phyloP scores from a whole-genome alignment of 345 rosid genomes.

The Boechera stricta region DNA sequence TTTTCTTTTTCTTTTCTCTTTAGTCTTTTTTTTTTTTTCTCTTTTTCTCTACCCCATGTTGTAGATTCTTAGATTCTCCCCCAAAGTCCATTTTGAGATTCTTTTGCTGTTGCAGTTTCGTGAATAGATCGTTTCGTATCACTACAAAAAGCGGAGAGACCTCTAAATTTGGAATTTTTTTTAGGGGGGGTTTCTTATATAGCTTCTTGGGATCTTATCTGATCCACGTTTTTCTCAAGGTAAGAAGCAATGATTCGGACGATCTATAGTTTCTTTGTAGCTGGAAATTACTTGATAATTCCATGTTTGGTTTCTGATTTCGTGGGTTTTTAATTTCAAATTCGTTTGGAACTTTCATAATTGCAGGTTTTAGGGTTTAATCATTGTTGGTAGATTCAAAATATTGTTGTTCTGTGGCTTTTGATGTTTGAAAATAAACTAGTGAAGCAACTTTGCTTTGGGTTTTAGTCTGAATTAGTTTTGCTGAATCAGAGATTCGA shows the following conservation, averaged over 20 bases:
- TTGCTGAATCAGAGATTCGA: conserved; percentile 20
- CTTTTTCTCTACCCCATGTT: conserved; percentile 17
- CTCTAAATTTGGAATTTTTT: conserved; percentile 28
- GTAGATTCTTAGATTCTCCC: conserved; percentile 45
- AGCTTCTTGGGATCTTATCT: conserved; percentile 62
- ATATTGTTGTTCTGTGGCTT: neutral
- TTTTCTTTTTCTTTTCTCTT: conserved; percentile 18
- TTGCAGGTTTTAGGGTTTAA: conserved; percentile 29
- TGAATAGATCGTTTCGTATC: conserved; percentile 36
- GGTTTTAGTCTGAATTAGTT: neutral
- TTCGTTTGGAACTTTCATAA: conserved; percentile 1
- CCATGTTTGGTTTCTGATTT: conserved; percentile 18
- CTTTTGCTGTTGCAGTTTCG: conserved; percentile 29
- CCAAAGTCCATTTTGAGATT: conserved; percentile 40
- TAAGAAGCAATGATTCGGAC: conserved; percentile 47
- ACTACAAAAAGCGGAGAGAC: conserved; percentile 25
- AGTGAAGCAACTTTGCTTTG: neutral
- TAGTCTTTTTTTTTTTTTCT: neutral
- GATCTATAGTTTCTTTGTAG: conserved; percentile 1
- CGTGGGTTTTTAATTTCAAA: neutral
- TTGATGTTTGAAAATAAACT: neutral
- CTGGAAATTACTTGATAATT: conserved; percentile 5
- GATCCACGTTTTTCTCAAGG: conserved; percentile 53
- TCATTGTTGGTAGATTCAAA: conserved; percentile 8
- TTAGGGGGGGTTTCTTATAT: conserved; percentile 37